Conservation (phyloP, 257 asterid species). For the Dorcoceras hygrometricum region DNA sequence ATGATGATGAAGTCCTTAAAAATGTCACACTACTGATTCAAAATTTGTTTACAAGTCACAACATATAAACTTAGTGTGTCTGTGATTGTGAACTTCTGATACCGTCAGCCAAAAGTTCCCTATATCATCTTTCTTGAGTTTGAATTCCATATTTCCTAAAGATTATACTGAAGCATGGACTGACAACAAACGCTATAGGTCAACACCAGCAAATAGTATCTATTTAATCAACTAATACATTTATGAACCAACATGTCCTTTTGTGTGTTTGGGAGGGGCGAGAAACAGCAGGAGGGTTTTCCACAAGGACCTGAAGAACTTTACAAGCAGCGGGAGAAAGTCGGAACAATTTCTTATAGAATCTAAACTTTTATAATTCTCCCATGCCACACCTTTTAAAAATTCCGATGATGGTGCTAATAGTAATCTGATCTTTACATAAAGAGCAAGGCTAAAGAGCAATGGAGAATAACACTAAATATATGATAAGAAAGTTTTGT, state of each 20-base stretch:
- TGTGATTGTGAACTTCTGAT: conserved; percentile 5
- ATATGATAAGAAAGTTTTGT: neutral
- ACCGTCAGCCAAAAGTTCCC: neutral
- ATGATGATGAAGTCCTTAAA: conserved; percentile 1
- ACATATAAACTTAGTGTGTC: neutral
- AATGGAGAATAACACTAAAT: neutral
- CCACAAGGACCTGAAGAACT: neutral
- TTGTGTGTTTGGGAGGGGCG: conserved; percentile 12
- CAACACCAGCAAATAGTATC: neutral
- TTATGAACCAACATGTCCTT: neutral
- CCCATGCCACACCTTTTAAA: conserved; percentile 13
- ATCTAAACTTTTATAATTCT: conserved; percentile 3
- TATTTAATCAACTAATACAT: conserved; percentile 5
- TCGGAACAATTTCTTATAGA: conserved; percentile 3
- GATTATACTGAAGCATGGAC: conserved; percentile 6
- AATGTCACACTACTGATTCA: conserved; percentile 4
- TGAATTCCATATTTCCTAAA: neutral
- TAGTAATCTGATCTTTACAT: neutral
- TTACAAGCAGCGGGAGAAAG: conserved; percentile 14
- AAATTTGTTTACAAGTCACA: neutral
- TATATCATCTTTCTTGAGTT: neutral
- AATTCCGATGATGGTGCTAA: neutral
- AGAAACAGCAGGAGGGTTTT: neutral
- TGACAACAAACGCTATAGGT: neutral
- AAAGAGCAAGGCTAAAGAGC: conserved; percentile 6